Evolutionary conservation across 306 rosid species (phyloP).

Genomic region (Lupinus albus): DNA sequence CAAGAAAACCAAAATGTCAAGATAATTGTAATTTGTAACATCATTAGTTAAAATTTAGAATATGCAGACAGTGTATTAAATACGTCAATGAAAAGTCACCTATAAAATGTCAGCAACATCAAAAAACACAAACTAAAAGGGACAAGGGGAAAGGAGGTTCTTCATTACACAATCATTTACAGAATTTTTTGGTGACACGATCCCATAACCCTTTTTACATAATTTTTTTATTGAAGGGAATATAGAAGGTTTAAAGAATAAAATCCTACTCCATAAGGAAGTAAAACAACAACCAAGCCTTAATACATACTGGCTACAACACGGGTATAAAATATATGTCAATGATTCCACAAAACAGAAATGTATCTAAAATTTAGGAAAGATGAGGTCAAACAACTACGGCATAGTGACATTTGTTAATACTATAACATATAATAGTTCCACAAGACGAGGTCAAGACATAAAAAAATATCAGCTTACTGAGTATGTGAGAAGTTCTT

Average conservation of each 20-base stretch:
- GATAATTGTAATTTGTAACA: conserved; percentile 3
- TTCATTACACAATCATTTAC: too few species aligned
- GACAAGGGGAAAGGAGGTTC: neutral
- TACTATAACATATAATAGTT: conserved; percentile 32
- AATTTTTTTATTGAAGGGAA: neutral
- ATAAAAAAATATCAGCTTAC: conserved; percentile 57
- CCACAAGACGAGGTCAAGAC: conserved; percentile 19
- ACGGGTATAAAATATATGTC: neutral
- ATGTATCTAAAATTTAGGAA: conserved; percentile 4
- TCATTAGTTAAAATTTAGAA: conserved; percentile 17
- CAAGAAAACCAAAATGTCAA: conserved; percentile 23
- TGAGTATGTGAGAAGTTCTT: conserved; percentile 73
- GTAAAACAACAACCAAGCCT: neutral
- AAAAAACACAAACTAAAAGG: neutral
- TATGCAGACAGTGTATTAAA: conserved; percentile 19
- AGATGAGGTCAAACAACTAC: conserved; percentile 6
- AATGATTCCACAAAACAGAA: conserved; percentile 10
- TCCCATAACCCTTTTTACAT: neutral
- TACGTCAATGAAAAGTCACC: conserved; percentile 17
- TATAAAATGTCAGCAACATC: neutral
- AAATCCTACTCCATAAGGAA: neutral
- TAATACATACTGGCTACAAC: neutral
- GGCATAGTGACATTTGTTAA: neutral
- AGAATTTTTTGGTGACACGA: neutral
- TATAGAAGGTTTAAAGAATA: neutral